Conservation (phyloP, 225 moss, liverwort and hornwort species). For the Physcomitrium patens region DNA sequence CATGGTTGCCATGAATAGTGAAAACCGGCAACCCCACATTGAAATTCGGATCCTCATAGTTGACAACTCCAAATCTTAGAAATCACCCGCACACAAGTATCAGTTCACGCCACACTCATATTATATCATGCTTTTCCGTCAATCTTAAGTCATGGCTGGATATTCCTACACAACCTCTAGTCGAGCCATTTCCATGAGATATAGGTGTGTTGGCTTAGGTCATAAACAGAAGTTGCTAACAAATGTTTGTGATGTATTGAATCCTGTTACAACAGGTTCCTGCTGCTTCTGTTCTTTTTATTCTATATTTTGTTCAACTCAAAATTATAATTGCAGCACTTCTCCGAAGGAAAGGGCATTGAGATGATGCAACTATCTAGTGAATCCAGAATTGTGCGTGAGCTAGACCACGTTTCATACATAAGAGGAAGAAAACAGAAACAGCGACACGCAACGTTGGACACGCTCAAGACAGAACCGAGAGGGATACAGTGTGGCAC, state of each 20-base stretch:
- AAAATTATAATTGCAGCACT: constrained; percentile 7
- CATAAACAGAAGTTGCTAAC: background rate
- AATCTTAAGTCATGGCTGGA: constrained; percentile 7
- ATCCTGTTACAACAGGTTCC: background rate
- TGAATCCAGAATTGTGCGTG: background rate
- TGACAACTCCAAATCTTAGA: constrained; percentile 86
- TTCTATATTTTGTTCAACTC: background rate
- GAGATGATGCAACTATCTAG: background rate
- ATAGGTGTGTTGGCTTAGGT: constrained; percentile 9
- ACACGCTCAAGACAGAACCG: constrained; percentile 5
- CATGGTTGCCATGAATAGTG: constrained; percentile 98
- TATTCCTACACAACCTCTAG: background rate
- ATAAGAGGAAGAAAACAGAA: constrained; percentile 3
- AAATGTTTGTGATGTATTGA: background rate
- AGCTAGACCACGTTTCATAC: constrained; percentile 11
- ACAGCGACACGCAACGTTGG: background rate
- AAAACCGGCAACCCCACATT: constrained; percentile 97
- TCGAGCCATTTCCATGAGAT: constrained; percentile 18
- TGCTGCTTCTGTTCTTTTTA: background rate
- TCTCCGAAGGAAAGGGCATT: constrained; percentile 13
- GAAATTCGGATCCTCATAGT: constrained; percentile 96
- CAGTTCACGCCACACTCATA: constrained; percentile 16
- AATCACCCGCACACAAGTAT: constrained; percentile 37
- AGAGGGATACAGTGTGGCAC: background rate
- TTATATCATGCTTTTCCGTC: background rate